Evolutionary conservation across 139 green algal species (phyloP), one percentile per base, ranked within the genome.

Genomic region (Tetraselmis chui): DNA sequence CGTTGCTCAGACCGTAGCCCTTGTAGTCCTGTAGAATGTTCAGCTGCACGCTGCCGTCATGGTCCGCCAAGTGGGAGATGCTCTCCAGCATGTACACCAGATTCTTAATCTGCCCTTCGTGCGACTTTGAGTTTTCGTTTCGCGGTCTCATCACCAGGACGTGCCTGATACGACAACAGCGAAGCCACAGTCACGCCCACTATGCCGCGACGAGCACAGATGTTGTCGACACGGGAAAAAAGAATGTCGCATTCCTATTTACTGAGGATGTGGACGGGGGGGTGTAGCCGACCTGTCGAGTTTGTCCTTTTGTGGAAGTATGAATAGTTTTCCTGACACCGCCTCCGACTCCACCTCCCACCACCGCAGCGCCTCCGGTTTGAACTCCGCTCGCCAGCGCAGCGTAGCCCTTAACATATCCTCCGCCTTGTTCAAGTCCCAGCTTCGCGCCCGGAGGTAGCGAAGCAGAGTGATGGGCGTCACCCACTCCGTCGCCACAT

Each of bases 11-110:
- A 11, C 83, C 84, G 86, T 85, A 92, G 2, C 83, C 83, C 31
- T 76, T 84, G 84, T 87, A 92, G 79, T 92, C 86, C 23, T 67
- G 45, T 25, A 67, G 45, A 18, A 67, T 67, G 11, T 5, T 67
- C 45, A 67, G 45, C 45, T 67, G 45, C 45, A 67, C 45, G 11
- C 11, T 67, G 45, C 45, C 45, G 45, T 67, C 45, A 5, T 67
- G 45, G 45, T 67, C 45, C 18, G 45, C 45, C 45, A 67, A 18
- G 11, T 25, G 5, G 11, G 45, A 67, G 18, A 67, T 67, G 30
- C 84, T 89, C 80, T 92, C 88, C 11, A 92, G 45, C 25, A 30
- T 86, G 81, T 91, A 92, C 29, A 91, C 83, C 26, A 92, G 82
- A 77, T 88, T 80, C 75, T 84, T 84, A 28, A 92, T 89, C 79